Base-by-base conservation (phyloP, 2,329 filamentous ascomycete species). In the Aspergillus hiratsukae region DNA sequence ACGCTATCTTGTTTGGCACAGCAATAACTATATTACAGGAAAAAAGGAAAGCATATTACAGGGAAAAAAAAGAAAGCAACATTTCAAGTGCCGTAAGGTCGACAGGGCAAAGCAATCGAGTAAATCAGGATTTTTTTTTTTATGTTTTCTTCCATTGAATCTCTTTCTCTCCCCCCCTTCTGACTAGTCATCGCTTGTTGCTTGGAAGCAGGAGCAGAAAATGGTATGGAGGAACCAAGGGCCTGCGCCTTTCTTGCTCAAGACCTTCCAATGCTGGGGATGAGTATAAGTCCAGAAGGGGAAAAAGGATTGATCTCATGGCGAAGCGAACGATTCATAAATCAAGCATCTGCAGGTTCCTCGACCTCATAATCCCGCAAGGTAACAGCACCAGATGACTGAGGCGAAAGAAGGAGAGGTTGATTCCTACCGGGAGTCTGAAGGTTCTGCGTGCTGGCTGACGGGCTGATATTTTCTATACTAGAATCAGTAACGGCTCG, bases 281-380 rank as follows among this genome's bases (percentile, higher is more conserved):
- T 29, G 28, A 29, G 28, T 29, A 37, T 37, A 1, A 37, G 14
- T 17, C 17, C 31, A 37, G 14, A n/a, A 37, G 31, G 31, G 31
- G 31, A 17, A 37, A 35, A 17, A 14, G 7, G 14, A n/a, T 6
- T 37, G 31, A 14, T 37, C 3, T 17, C 6, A 37, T 37, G 31
- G 31, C 31, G 31, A 37, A 17, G 5, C 14, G 14, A n/a, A 17
- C 4, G 5, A 17, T 35, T 35, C 31, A 46, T n/a, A 14, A 21
- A 23, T 27, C 52, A 37, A 43, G 51, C 25, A 27, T 64, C 59
- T 19, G 63, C 48, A 37, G 68, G 65, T 63, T 76, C 74, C 61
- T 76, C 74, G 57, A 76, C 62, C 63, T 75, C 70, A 59, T 75
- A 74, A 37, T 71, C 64, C 51, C 52, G 67, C 64, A 74, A 60